Evolutionary conservation across 2,329 filamentous ascomycete genomes (phyloP).

Genomic region (Ascosphaera acerosa): DNA sequence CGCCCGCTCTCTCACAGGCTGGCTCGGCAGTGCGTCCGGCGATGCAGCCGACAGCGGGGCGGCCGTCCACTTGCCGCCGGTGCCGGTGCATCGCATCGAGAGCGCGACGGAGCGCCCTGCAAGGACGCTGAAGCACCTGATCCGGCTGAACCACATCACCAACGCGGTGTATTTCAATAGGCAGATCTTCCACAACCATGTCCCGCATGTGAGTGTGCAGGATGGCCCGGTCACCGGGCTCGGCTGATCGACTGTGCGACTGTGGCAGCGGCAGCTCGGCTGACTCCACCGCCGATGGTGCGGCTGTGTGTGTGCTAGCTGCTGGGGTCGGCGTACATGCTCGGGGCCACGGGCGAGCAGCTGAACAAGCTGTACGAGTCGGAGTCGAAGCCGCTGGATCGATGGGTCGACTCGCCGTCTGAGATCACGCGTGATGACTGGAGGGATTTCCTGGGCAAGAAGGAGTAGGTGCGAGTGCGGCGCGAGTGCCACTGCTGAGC

Average conservation of each 20-base stretch:
- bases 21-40: too few species aligned
- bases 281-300: too few species aligned
- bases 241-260: too few species aligned
- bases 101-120: constrained; percentile 52
- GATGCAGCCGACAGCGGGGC: neutral
- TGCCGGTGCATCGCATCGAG: constrained; percentile 57
- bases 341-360: constrained; percentile 49
- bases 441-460: constrained; percentile 58
- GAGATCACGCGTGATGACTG: constrained; percentile 67
- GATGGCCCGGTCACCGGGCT: too few species aligned
- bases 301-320: neutral
- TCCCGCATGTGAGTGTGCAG: constrained; percentile 40
- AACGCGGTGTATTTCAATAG: constrained; percentile 60
- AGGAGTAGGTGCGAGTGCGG: constrained; percentile 28
- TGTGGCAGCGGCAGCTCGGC: neutral
- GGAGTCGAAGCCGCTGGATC: constrained; percentile 44
- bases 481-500: constrained; percentile 1
- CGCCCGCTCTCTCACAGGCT: too few species aligned
- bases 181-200: constrained; percentile 55
- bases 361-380: constrained; percentile 60
- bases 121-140: constrained; percentile 64
- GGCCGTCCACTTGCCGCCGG: constrained; percentile 31
- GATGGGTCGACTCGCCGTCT: constrained; percentile 61
- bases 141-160: constrained; percentile 81
- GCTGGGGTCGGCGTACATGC: constrained; percentile 59